Percentiles rank a stretch among this genome's conserved stretches.
Evolutionary conservation across 768 basidiomycete species (phyloP).

Genomic region (Suillus clintonianus): DNA sequence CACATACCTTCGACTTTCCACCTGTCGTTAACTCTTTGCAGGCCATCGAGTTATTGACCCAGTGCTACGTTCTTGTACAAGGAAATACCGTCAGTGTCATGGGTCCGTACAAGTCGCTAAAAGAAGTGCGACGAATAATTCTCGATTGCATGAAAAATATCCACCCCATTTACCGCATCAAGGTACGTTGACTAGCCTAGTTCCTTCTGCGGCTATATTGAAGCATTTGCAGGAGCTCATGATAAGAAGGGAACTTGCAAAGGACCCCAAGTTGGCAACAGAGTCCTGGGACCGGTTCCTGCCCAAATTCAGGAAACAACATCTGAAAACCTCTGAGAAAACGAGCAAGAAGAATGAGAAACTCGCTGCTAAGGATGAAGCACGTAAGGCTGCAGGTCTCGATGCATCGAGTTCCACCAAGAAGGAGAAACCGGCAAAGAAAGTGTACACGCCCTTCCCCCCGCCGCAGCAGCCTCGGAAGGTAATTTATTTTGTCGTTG

Average conservation of each 20-base stretch:
- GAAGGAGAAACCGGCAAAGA: slow-evolving; percentile 69
- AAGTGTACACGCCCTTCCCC: slow-evolving; percentile 98
- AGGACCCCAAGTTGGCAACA: slow-evolving; percentile 92
- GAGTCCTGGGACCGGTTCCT: slow-evolving; percentile 98
- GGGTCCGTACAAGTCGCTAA: slow-evolving; percentile 93
- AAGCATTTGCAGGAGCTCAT: slow-evolving; percentile 76
- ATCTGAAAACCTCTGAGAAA: slow-evolving; percentile 93
- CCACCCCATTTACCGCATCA: slow-evolving; percentile 98
- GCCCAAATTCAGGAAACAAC: slow-evolving; percentile 91
- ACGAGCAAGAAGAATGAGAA: slow-evolving; percentile 86
- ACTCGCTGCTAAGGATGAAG: slow-evolving; percentile 58
- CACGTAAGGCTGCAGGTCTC: slow-evolving; percentile 67
- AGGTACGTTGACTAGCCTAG: slow-evolving; percentile 47
- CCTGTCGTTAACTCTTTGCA: slow-evolving; percentile 34
- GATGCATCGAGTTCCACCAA: slow-evolving; percentile 35
- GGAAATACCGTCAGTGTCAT: slow-evolving; percentile 98
- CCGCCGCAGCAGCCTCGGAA: slow-evolving; percentile 93
- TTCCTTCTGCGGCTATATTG: neutral
- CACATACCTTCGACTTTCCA: neutral
- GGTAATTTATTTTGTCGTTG: slow-evolving; percentile 40
- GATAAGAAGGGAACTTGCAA: slow-evolving; percentile 96
- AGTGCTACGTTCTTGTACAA: slow-evolving; percentile 97
- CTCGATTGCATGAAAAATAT: slow-evolving; percentile 99
- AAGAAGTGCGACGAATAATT: slow-evolving; percentile 95
- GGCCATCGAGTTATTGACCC: slow-evolving; percentile 96